A percentile compares a stretch with the other conserved stretches of the same genome.
phyloP scores from a whole-genome alignment of 1,284 basidiomycete genomes.

The Tilletia walkeri region DNA sequence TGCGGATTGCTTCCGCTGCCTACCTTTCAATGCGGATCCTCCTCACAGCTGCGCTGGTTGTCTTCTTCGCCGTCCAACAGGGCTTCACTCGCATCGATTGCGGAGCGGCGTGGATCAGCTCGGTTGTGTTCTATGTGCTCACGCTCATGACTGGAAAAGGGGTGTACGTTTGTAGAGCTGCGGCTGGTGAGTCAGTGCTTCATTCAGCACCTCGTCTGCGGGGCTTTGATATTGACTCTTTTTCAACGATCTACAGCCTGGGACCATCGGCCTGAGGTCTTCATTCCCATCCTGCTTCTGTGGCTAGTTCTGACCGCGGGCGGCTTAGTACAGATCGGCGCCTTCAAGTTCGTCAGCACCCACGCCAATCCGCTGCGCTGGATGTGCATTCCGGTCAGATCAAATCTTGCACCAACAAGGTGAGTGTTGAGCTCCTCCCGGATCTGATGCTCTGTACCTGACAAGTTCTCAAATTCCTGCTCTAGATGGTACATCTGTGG shows the following conservation, averaged over 20 bases:
- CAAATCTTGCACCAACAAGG: background rate
- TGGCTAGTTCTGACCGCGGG: background rate
- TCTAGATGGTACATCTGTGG: background rate
- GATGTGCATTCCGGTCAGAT: background rate
- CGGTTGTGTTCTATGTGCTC: background rate
- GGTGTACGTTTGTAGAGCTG: background rate
- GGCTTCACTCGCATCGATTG: background rate
- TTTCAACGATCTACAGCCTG: background rate
- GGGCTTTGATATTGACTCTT: background rate
- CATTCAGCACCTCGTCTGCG: background rate
- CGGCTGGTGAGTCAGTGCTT: conserved; percentile 2
- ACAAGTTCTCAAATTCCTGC: background rate
- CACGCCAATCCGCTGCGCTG: background rate
- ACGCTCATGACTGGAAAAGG: background rate
- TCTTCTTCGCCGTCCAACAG: background rate
- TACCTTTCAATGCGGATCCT: background rate
- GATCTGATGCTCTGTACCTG: background rate
- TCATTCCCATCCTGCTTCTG: background rate
- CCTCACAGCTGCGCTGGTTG: background rate
- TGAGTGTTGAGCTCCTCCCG: background rate
- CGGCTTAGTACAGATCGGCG: background rate
- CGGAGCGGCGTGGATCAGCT: background rate
- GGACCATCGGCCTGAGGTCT: background rate
- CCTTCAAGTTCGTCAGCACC: background rate
- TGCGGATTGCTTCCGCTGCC: background rate